These are phyloP conservation scores for Aspergillus hancockii DNA, from an alignment of 495 filamentous ascomycete species.

Conservation along the genomic window DNA sequence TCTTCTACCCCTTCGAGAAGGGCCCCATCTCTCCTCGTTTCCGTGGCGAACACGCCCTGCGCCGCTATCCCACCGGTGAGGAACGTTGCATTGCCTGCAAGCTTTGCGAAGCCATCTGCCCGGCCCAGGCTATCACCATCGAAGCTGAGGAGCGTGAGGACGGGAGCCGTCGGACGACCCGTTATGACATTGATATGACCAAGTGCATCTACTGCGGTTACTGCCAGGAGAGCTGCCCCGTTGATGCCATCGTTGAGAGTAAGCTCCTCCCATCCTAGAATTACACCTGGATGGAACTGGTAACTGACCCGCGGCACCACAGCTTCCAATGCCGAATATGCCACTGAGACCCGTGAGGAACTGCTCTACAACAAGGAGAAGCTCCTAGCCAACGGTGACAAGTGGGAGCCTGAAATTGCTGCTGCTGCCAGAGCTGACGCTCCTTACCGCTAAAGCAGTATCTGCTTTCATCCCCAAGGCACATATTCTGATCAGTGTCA, in stretches of 20 bases:
- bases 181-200: constrained; percentile 99
- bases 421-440: constrained; percentile 86
- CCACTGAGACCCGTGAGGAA: constrained; percentile 96
- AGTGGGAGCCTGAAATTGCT: constrained; percentile 97
- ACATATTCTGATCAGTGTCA: constrained; percentile 6
- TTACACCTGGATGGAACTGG: not conserved
- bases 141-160: constrained; percentile 98
- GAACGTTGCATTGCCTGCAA: constrained; percentile 99
- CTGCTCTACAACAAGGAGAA: constrained; percentile 99
- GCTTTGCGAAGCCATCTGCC: constrained; percentile 97
- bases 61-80: constrained; percentile 94
- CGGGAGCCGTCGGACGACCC: constrained; percentile 88
- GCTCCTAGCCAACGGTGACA: constrained; percentile 85
- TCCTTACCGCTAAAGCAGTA: constrained; percentile 70
- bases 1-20: constrained; percentile 99
- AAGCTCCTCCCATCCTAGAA: constrained; percentile 25
- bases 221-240: constrained; percentile 98
- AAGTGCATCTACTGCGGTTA: constrained; percentile 99
- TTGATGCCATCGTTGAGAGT: constrained; percentile 96
- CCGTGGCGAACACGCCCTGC: constrained; percentile 93
- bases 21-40: constrained; percentile 97
- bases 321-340: constrained; percentile 95
- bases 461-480: not conserved
- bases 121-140: constrained; percentile 95
- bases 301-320: constrained; percentile 21